Base-by-base conservation (phyloP, 2,329 filamentous ascomycete species). In the Venturia effusa region DNA sequence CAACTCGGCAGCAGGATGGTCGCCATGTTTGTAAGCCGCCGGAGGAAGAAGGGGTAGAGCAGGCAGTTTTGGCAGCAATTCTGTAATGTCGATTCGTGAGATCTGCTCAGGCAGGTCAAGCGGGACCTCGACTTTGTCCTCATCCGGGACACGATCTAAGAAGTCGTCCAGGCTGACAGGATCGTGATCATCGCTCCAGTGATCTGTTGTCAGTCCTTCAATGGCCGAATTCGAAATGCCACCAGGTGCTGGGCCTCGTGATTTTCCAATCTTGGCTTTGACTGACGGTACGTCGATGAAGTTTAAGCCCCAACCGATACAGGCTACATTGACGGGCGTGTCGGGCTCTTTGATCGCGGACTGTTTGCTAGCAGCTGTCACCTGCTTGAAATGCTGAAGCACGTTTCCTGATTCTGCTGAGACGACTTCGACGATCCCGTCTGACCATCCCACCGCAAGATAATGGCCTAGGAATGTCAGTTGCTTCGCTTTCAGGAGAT, bases 391-490 rank as follows among this genome's bases (percentile, higher is more conserved):
- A 70, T 88, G 84, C 73, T 94, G 88, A 24, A 92, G 85, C 15
- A 88, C 84, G 75, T 93, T 96, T 73, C 86, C 89, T 69, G 85
- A 92, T 73, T 94, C 91, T 27, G 91, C 77, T 66, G 88, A 89
- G 73, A 93, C 83, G 41, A 96, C 77, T 65, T 90, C 86, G 24
- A 94, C 84, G 7, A 84, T 83, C 34, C 89, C 89, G 77, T 96
- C 90, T 68, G 84, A 90, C 86, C 90, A 96, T 57, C 86, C 90
- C 17, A 94, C 84, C 17, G 91, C 91, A 63, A 97, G 81, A 51
- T 90, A 85, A 67, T 90, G 88, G 10, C 88, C 87, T 88, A 62
- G 48, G 37, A 57, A 64, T 34, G 55, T 51, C 39, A 66, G 40
- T n/a, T 24, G 43, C 30, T 34, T 32, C n/a, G 30, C 19, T n/a